Evolutionary conservation across 805 yeast species (phyloP).

Genomic region (Metschnikowia noctiluminum): DNA sequence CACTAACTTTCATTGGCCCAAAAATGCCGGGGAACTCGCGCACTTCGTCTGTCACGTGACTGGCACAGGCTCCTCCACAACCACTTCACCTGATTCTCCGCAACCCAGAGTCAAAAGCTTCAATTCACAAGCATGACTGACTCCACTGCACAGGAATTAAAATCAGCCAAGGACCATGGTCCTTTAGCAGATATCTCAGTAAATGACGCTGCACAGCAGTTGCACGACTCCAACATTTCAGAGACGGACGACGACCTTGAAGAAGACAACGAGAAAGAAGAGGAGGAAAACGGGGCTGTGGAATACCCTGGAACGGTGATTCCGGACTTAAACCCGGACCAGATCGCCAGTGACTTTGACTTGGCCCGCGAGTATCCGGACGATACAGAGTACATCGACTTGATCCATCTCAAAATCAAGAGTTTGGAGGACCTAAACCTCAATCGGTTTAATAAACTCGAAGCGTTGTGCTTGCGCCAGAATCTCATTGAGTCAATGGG

Average conservation of each 20-base stretch:
- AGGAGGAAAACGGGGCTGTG: conserved; percentile 35
- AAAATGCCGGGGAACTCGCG: no score
- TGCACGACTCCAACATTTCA: conserved; percentile 10
- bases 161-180: background rate
- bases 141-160: background rate
- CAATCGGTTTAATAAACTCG: conserved; percentile 53
- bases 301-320: conserved; percentile 43
- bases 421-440: conserved; percentile 61
- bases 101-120: background rate
- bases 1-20: no score
- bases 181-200: background rate
- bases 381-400: conserved; percentile 59
- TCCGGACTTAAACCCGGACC: conserved; percentile 47
- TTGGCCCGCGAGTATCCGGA: conserved; percentile 52
- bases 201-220: background rate
- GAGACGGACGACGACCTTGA: conserved; percentile 26
- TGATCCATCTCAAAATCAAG: conserved; percentile 66
- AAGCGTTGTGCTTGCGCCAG: conserved; percentile 71
- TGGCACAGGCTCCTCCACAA: no score
- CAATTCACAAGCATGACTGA: background rate
- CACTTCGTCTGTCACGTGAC: no score
- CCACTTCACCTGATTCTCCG: no score
- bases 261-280: conserved; percentile 20
- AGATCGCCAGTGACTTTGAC: conserved; percentile 66
- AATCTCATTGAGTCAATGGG: conserved; percentile 74